Percentiles rank a stretch among this genome's conserved stretches.
These are phyloP conservation scores for Cyberlindnera meyerae DNA, from an alignment of 805 yeast genomes.

Conservation along the genomic window DNA sequence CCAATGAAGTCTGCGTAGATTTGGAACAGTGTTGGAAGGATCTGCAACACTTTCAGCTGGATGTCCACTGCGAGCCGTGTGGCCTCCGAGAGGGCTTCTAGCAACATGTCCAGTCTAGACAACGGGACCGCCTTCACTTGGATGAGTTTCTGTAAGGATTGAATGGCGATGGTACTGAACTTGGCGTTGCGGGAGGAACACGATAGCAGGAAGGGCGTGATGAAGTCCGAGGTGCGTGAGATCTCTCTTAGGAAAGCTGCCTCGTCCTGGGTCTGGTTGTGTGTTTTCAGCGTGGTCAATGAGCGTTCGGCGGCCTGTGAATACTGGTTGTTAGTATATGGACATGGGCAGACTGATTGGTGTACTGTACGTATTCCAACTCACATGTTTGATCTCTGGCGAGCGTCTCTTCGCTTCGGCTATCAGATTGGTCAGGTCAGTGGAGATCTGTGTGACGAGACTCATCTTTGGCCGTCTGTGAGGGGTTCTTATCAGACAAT, in stretches of 20 bases:
- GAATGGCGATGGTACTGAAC: slow-evolving; percentile 65
- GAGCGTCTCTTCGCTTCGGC: slow-evolving; percentile 70
- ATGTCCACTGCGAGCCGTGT: slow-evolving; percentile 74
- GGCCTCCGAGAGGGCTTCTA: slow-evolving; percentile 69
- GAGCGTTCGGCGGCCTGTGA: slow-evolving; percentile 47
- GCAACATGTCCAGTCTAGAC: slow-evolving; percentile 45
- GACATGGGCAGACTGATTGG: no score
- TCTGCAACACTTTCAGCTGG: slow-evolving; percentile 80
- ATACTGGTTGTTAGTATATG: slow-evolving; percentile 2
- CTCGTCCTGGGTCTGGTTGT: slow-evolving; percentile 27
- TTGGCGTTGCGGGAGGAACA: slow-evolving; percentile 74
- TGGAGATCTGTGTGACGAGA: slow-evolving; percentile 41
- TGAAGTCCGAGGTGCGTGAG: slow-evolving; percentile 46
- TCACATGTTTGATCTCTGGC: slow-evolving; percentile 57
- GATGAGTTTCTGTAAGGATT: slow-evolving; percentile 61
- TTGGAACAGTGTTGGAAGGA: slow-evolving; percentile 70
- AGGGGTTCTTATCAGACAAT: no score
- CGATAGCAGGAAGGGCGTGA: slow-evolving; percentile 65
- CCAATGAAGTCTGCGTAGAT: slow-evolving; percentile 51
- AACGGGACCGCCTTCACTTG: slow-evolving; percentile 50
- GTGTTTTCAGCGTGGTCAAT: slow-evolving; percentile 38
- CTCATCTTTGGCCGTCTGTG: slow-evolving; percentile 33
- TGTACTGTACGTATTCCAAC: no score
- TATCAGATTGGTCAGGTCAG: slow-evolving; percentile 57
- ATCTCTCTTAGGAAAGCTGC: slow-evolving; percentile 30